phyloP scores from a whole-genome alignment of 2,329 filamentous ascomycete genomes.

The Fusarium sp. region DNA sequence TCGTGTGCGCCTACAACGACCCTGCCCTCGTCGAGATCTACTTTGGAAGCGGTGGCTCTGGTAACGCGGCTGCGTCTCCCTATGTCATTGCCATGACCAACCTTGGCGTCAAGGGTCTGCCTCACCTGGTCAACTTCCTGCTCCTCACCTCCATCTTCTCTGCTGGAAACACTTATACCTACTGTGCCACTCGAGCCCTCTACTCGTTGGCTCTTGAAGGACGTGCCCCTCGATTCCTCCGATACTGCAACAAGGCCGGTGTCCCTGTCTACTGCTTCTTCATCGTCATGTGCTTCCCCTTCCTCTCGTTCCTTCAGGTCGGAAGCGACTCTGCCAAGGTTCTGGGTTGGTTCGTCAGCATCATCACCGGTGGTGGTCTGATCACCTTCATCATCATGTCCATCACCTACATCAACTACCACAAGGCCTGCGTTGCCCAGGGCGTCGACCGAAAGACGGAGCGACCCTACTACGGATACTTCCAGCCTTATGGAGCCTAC shows the following conservation, averaged over 20 bases:
- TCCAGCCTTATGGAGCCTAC: constrained; percentile 54
- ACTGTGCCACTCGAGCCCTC: constrained; percentile 61
- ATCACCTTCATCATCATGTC: constrained; percentile 71
- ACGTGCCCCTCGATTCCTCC: constrained; percentile 63
- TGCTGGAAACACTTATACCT: constrained; percentile 52
- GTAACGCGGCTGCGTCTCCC: constrained; percentile 64
- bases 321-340: constrained; percentile 60
- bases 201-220: constrained; percentile 63
- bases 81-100: constrained; percentile 59
- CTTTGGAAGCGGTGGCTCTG: constrained; percentile 48
- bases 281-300: constrained; percentile 64
- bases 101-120: constrained; percentile 63
- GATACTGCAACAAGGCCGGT: constrained; percentile 69
- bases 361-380: constrained; percentile 67
- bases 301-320: constrained; percentile 64
- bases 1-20: constrained; percentile 69
- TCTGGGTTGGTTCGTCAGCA: constrained; percentile 64
- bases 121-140: constrained; percentile 68
- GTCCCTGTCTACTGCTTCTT: constrained; percentile 69
- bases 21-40: constrained; percentile 65
- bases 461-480: constrained; percentile 67
- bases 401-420: constrained; percentile 59
- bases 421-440: constrained; percentile 65
- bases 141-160: constrained; percentile 53
- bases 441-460: constrained; percentile 62